A percentile compares a stretch with the other conserved stretches of the same genome.
Conservation (phyloP, 805 yeast genomes). For the Pichia nakasei region DNA sequence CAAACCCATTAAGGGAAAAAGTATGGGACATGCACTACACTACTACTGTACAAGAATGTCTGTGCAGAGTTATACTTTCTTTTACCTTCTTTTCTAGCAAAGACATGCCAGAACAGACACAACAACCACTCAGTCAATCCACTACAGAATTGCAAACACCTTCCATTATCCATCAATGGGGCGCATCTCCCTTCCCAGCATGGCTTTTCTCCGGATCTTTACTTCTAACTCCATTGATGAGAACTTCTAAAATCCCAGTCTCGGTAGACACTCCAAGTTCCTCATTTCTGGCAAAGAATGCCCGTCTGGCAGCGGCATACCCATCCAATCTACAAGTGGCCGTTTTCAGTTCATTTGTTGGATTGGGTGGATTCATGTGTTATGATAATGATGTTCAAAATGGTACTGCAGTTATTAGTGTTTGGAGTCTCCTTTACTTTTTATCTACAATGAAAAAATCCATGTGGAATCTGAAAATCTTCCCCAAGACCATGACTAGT, state of each 20-base stretch:
- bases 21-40: too few relatives aligned
- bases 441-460: conserved; percentile 62
- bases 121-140: neutral
- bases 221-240: conserved; percentile 18
- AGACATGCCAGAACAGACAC: neutral
- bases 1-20: too few relatives aligned
- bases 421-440: conserved; percentile 73
- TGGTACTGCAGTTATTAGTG: conserved; percentile 73
- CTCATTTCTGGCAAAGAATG: conserved; percentile 2
- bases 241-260: conserved; percentile 17
- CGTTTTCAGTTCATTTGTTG: conserved; percentile 53
- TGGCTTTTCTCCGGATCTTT: conserved; percentile 32
- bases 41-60: too few relatives aligned
- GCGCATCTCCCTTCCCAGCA: conserved; percentile 39
- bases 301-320: conserved; percentile 14
- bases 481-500: conserved; percentile 51
- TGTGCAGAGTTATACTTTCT: too few relatives aligned
- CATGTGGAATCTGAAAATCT: conserved; percentile 43
- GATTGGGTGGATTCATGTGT: conserved; percentile 65
- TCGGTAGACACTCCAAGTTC: conserved; percentile 11
- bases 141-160: too few relatives aligned
- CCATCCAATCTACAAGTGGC: conserved; percentile 24
- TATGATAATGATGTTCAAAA: conserved; percentile 67
- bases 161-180: conserved; percentile 4
- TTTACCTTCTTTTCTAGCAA: neutral